Base-by-base conservation (phyloP, 176 grass and related monocot species). In the Phoenix roebelenii region DNA sequence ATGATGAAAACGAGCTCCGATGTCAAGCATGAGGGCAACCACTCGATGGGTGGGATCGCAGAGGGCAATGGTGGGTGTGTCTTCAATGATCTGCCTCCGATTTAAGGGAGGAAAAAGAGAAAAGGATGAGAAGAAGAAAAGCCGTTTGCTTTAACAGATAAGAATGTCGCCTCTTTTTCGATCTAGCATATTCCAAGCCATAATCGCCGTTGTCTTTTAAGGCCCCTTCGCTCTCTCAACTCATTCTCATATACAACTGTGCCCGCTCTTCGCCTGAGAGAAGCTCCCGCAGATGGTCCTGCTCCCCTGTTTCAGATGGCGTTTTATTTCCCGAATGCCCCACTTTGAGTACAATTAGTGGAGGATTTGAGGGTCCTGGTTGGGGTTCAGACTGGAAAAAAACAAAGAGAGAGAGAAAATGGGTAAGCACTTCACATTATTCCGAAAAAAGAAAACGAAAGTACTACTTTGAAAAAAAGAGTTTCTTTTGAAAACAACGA, bases 111-210 rank as follows among this genome's bases (percentile, higher is more conserved):
- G 60, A 25, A 73, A 19, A 44, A 62, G 23, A 18, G 25, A 0
- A 4, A 17, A 59, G 15, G 25, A 28, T 14, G 5, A 51, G 67
- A 60, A 67, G 64, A 16, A 30, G 22, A 57, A 18, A 74, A 73
- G 60, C 49, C 72, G 79, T 80, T 19, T 72, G 61, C 75, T 85
- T 82, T 83, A 95, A 78, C 81, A 70, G 73, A 75, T 32, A 50
- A 35, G 73, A 63, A 50, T 85, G 78, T 67, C 64, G 50, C 65
- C 74, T 23, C 75, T 89, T 86, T 86, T 78, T 17, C 76, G 76
- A 29, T 57, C 79, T 48, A 58, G 60, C 58, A 73, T 68, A 65
- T 78, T 81, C 61, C 17, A 16, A 4, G 14, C 50, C 17, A 52
- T 52, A 10, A 16, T 52, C 17, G 50, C 50, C 50, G 0, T 3